Conservation (phyloP, 2,329 filamentous ascomycete species). For the Bertia moriformis region DNA sequence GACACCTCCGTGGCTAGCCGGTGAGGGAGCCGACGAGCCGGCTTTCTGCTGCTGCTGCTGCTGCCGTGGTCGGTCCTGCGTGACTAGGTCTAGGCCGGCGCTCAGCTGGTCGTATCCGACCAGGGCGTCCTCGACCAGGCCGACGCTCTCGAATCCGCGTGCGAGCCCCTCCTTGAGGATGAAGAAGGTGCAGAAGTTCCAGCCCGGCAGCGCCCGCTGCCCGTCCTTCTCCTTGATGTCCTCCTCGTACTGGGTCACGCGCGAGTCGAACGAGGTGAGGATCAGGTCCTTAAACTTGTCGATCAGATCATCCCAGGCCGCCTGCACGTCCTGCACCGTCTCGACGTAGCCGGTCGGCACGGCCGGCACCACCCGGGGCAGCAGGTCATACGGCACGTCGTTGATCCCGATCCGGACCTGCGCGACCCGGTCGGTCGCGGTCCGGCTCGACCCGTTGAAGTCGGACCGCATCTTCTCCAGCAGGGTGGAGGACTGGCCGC, state of each 20-base stretch:
- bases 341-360: constrained; percentile 54
- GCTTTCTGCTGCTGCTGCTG: too few relatives aligned
- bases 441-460: constrained; percentile 65
- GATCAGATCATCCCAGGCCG: constrained; percentile 72
- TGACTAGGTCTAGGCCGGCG: constrained; percentile 68
- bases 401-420: constrained; percentile 71
- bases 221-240: constrained; percentile 89
- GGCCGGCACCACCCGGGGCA: constrained; percentile 47
- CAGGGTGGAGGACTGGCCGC: constrained; percentile 65
- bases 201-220: constrained; percentile 74
- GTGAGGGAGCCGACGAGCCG: constrained; percentile 35
- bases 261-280: constrained; percentile 73
- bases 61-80: too few relatives aligned
- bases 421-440: constrained; percentile 62
- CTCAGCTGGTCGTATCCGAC: constrained; percentile 90
- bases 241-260: constrained; percentile 89
- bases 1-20: constrained; percentile 55
- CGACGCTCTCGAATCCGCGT: constrained; percentile 87
- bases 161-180: constrained; percentile 92
- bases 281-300: constrained; percentile 78
- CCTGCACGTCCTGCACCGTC: constrained; percentile 62
- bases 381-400: constrained; percentile 49
- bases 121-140: constrained; percentile 84
- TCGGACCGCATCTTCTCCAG: constrained; percentile 81
- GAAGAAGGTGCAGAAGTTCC: constrained; percentile 99